These are phyloP conservation scores for Populus davidiana DNA, from an alignment of 345 rosid species.

Conservation along the genomic window DNA sequence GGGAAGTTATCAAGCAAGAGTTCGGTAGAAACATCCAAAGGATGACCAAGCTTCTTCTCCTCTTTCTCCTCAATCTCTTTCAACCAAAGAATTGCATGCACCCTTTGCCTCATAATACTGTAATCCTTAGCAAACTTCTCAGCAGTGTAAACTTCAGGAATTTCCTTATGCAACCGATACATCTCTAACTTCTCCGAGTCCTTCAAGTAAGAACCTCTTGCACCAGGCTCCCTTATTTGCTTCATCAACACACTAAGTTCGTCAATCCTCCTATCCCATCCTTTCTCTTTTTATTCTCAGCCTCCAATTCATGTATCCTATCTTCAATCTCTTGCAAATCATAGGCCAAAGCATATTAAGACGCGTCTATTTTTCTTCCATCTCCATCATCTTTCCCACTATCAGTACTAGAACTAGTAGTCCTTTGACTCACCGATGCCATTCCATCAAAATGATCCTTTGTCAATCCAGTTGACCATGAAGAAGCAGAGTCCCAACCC, in stretches of 20 bases:
- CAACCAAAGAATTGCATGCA: conserved; percentile 92
- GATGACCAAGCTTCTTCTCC: conserved; percentile 83
- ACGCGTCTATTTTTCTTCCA: background rate
- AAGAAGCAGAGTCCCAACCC: conserved; percentile 72
- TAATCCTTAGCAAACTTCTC: conserved; percentile 87
- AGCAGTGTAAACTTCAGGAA: conserved; percentile 75
- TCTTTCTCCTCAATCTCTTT: conserved; percentile 87
- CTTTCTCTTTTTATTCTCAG: conserved; percentile 44
- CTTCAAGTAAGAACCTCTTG: conserved; percentile 80
- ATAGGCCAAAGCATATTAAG: conserved; percentile 29
- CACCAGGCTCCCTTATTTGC: conserved; percentile 88
- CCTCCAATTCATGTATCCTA: conserved; percentile 40
- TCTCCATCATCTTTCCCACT: conserved; percentile 21
- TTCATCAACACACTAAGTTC: conserved; percentile 58
- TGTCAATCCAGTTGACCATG: conserved; percentile 88
- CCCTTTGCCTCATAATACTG: conserved; percentile 94
- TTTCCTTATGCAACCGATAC: conserved; percentile 80
- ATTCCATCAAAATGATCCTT: conserved; percentile 86
- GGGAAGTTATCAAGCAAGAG: conserved; percentile 81
- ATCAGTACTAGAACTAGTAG: conserved; percentile 15
- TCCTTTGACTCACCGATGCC: conserved; percentile 37
- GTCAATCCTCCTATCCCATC: conserved; percentile 51
- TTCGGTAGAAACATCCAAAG: conserved; percentile 87
- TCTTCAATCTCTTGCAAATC: conserved; percentile 55
- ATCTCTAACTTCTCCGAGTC: conserved; percentile 96